Evolutionary conservation across 257 asterid genomes (phyloP).

Genomic region (Nyctanthes arbortristis): DNA sequence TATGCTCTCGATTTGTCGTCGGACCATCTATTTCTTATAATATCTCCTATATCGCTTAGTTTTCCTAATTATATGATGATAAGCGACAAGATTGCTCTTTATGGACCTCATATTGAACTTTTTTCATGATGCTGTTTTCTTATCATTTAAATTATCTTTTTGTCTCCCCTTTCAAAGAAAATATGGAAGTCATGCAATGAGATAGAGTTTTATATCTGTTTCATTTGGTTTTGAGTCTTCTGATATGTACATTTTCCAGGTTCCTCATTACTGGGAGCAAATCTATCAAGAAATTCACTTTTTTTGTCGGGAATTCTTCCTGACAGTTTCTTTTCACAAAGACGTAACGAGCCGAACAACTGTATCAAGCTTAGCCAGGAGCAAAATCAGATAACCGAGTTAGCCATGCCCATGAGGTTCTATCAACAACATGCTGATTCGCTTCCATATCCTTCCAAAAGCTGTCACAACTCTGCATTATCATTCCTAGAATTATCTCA

Average conservation of each 20-base stretch:
- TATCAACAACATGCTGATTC: constrained; percentile 19
- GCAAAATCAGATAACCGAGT: constrained; percentile 22
- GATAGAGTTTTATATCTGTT: not conserved
- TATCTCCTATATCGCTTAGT: too few species aligned
- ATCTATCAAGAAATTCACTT: constrained; percentile 37
- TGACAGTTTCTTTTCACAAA: constrained; percentile 36
- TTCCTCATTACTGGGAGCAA: constrained; percentile 35
- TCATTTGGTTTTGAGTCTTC: constrained; percentile 3
- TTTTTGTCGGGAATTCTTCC: constrained; percentile 41
- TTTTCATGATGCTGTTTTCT: too few species aligned
- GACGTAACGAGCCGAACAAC: constrained; percentile 28
- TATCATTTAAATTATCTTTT: too few species aligned
- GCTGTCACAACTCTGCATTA: constrained; percentile 19
- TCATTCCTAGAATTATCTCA: constrained; percentile 28
- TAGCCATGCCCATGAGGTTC: constrained; percentile 24
- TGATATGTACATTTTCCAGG: constrained; percentile 31
- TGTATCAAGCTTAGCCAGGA: constrained; percentile 23
- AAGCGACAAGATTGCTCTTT: too few species aligned
- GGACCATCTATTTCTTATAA: too few species aligned
- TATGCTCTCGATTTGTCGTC: too few species aligned
- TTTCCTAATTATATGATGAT: too few species aligned
- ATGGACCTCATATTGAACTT: too few species aligned
- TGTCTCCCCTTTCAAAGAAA: too few species aligned
- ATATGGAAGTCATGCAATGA: too few species aligned
- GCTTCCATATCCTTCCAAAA: constrained; percentile 23